Evolutionary conservation across 768 basidiomycete species (phyloP).

Genomic region (Boletus fagicola): DNA sequence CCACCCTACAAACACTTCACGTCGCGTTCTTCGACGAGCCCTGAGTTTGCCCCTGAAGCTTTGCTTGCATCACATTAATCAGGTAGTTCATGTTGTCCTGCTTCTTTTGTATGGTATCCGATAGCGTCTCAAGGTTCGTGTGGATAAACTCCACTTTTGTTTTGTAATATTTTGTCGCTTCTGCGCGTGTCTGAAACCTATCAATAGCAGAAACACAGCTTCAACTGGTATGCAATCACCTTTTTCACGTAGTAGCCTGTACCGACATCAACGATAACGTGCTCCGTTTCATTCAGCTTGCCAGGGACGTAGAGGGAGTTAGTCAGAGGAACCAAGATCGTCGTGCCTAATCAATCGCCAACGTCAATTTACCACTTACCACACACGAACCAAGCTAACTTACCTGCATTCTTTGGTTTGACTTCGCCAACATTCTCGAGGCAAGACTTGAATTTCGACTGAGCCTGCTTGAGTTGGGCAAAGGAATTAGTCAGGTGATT

Average conservation of each 20-base stretch:
- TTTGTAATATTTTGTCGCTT: constrained; percentile 81
- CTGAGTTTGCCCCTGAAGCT: constrained; percentile 37
- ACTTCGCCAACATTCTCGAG: constrained; percentile 77
- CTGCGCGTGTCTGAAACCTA: constrained; percentile 62
- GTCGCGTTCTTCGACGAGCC: constrained; percentile 22
- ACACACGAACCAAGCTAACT: constrained; percentile 3
- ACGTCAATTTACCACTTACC: background rate
- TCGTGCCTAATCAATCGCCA: constrained; percentile 57
- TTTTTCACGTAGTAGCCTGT: constrained; percentile 97
- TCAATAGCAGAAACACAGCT: constrained; percentile 1
- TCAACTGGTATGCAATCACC: constrained; percentile 41
- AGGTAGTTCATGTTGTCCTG: constrained; percentile 83
- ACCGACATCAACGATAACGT: constrained; percentile 93
- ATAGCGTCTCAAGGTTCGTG: constrained; percentile 79
- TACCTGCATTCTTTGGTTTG: constrained; percentile 65
- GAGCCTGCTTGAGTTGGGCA: constrained; percentile 88
- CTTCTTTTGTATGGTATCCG: constrained; percentile 88
- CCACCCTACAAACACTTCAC: constrained; percentile 10
- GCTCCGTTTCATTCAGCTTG: constrained; percentile 74
- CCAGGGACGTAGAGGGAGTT: constrained; percentile 96
- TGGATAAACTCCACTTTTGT: constrained; percentile 80
- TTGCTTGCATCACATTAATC: constrained; percentile 68
- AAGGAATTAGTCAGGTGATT: constrained; percentile 90
- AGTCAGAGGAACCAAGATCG: constrained; percentile 88
- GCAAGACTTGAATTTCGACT: constrained; percentile 88